Base-by-base conservation (phyloP, 768 basidiomycete species). In the Trametes coccinea region DNA sequence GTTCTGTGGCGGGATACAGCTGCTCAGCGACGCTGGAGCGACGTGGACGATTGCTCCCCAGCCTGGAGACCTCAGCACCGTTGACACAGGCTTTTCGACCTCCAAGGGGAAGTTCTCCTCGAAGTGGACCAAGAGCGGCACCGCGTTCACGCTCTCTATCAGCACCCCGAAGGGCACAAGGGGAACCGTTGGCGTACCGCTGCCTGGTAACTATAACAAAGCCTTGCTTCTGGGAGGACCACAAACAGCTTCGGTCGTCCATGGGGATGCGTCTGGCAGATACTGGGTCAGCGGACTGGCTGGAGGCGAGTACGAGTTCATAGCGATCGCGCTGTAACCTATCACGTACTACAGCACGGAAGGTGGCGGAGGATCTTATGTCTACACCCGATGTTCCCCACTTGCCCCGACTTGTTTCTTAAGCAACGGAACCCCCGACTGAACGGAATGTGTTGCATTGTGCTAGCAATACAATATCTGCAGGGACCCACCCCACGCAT, bases 381-480 rank as follows among this genome's bases (percentile, higher is more conserved):
- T 22, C 22, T 22, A 22, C 22, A 22, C 22, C 22, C 22, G 22
- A 22, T 22, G 22, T 22, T 30, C 2, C 27, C 11, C 11, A 30
- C 11, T 13, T n/a, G 30, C 17, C 3, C 31, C 7, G 44, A n/a
- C 41, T 11, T 16, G 10, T 10, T n/a, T 27, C 31, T 9, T 55
- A 31, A 14, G 22, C 16, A 45, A 30, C 22, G 22, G 17, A 14
- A 31, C 39, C n/a, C 39, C 49, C 57, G 49, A 31, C 17, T 45
- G 29, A 51, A 59, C 57, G 46, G 56, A 63, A 54, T 31, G 52
- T 44, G 48, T 63, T 63, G 62, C 62, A 63, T 63, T 63, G 62
- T 59, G 57, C 62, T 63, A 63, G 62, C 62, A 63, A 63, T 63
- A 63, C 62, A 63, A 63, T 49, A 63, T 59, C 33, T 62, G 61